Conservation (phyloP, 2,329 filamentous ascomycete species). For the Cladorrhinum sp. region DNA sequence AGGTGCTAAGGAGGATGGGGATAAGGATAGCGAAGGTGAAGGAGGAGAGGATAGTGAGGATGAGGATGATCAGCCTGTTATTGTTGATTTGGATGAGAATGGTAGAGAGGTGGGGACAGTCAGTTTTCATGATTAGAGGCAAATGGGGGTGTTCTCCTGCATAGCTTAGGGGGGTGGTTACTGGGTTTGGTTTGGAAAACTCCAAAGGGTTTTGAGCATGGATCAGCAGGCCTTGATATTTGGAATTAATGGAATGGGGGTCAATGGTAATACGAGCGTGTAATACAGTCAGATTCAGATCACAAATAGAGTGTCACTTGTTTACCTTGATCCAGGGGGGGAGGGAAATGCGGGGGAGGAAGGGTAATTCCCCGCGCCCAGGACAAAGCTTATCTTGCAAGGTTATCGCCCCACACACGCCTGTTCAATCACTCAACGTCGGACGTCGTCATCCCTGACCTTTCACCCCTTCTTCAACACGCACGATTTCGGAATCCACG, state of each 20-base stretch:
- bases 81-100: conserved; percentile 51
- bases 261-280: too few relatives aligned
- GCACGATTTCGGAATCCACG: too few relatives aligned
- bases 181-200: too few relatives aligned
- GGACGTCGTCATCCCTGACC: not conserved
- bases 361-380: too few relatives aligned
- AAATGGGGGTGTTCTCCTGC: not conserved
- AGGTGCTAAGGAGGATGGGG: not conserved
- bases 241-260: too few relatives aligned
- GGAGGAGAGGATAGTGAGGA: conserved; percentile 37
- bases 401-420: not conserved
- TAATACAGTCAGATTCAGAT: too few relatives aligned
- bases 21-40: conserved; percentile 46
- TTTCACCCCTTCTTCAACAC: not conserved
- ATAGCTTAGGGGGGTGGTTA: too few relatives aligned
- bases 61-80: conserved; percentile 52
- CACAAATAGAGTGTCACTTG: not conserved
- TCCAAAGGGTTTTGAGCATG: not conserved
- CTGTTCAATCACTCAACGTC: not conserved
- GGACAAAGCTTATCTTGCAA: not conserved
- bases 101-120: conserved; percentile 52
- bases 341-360: not conserved
- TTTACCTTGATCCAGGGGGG: not conserved
- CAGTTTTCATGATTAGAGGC: conserved; percentile 35
- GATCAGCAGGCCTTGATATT: too few relatives aligned